Evolutionary conservation across 1,139 yeast species (phyloP), one percentile per base, ranked within the genome.

Genomic region (Pichia sp.): DNA sequence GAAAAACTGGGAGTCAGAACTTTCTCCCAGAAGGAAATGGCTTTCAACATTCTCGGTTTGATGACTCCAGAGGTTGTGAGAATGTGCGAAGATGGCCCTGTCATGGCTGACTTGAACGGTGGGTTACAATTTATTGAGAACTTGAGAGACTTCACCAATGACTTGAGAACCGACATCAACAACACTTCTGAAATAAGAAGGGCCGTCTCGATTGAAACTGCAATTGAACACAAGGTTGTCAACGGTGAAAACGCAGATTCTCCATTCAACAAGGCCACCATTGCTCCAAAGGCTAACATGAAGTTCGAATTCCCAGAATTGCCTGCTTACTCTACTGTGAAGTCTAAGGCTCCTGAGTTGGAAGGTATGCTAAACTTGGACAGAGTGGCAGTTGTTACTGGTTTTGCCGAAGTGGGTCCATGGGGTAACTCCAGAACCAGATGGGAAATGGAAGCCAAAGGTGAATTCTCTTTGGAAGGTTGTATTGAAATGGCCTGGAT

Each of bases 401-500:
- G 99, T 73, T 93, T 91, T 75, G 78, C 96, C 60, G 99, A 93
- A 75, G 98, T 93, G 62, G 95, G 97, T 69, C 99, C 99, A 68
- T 95, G 97, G 96, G 99, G 99, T 82, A 90, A 91, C 70, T 74
- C 99, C 46, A 87, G 98, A 80, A 93, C 99, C 57, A 85, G 99
- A 79, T 93, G 99, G 99, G 98, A 93, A 74, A 93, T 93, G 96
- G 99, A 93, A 75, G 88, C 97, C 52, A 62, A 73, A 56, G 99
- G 99, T 65, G 90, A 87, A 67, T 93, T 93, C 73, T 91, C 98
- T n/a, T 76, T 93, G 65, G 99, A 93, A 74, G 99, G 99, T 68
- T 87, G 96, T 67, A 87, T 93, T 68, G 99, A 93, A 76, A 91
- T 93, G 96, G 98, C 99, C 50, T 93, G 98, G 98, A 90, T 93